A percentile compares a stretch with the other conserved stretches of the same genome.
Evolutionary conservation across 371 early-diverging fungal genomes (phyloP).

Genomic region (Apophysomyces sp.): DNA sequence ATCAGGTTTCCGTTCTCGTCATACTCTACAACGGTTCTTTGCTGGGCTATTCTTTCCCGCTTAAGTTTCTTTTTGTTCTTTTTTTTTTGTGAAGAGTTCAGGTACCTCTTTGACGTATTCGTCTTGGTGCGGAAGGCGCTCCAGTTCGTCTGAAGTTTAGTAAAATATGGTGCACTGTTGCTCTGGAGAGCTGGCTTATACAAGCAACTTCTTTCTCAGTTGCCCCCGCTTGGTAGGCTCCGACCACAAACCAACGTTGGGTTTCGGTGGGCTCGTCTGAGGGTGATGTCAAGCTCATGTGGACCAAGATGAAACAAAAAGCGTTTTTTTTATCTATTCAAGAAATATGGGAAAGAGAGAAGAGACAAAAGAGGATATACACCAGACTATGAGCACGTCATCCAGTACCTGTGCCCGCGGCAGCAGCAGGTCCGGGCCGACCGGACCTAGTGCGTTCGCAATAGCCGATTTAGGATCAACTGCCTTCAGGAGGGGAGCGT

Average conservation of each 20-base stretch:
- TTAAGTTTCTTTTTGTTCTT: background rate
- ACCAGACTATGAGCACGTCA: background rate
- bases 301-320: background rate
- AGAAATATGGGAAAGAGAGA: background rate
- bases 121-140: background rate
- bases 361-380: background rate
- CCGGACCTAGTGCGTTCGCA: too few species aligned
- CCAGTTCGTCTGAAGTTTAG: slow-evolving; percentile 11
- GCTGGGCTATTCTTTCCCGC: background rate
- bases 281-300: background rate
- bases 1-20: background rate
- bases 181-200: background rate
- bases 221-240: slow-evolving; percentile 10
- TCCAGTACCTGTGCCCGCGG: background rate
- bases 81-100: background rate
- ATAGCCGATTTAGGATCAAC: too few species aligned
- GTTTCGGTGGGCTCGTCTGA: background rate
- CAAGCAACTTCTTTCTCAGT: slow-evolving; percentile 2
- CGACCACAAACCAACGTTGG: slow-evolving; percentile 12
- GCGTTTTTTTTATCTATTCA: background rate
- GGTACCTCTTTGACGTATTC: background rate
- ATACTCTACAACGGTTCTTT: background rate
- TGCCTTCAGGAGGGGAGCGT: too few species aligned
- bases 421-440: too few species aligned
- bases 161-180: slow-evolving; percentile 8